Conservation (phyloP, 495 filamentous ascomycete species). For the Aspergillus nanangensis region DNA sequence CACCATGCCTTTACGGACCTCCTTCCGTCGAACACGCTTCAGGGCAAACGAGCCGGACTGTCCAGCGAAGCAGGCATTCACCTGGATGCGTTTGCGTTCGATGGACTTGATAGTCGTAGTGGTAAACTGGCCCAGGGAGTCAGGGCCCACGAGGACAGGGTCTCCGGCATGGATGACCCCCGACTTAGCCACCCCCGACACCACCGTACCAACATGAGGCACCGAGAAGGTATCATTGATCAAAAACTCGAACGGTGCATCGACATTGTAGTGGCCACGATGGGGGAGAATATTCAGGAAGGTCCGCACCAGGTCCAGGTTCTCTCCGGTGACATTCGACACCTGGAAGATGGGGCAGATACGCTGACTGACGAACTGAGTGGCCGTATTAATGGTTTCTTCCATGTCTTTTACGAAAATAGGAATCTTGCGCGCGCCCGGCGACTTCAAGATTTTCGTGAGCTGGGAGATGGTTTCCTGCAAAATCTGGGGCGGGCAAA, state of each 20-base stretch:
- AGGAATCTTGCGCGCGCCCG: slow-evolving; percentile 93
- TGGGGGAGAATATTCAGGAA: slow-evolving; percentile 96
- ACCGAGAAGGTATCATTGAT: slow-evolving; percentile 99
- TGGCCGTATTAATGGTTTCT: slow-evolving; percentile 90
- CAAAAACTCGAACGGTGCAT: slow-evolving; percentile 89
- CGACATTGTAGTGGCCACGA: slow-evolving; percentile 85
- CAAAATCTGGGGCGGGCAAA: slow-evolving; percentile 93
- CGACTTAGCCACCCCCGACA: slow-evolving; percentile 85
- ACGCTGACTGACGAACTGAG: slow-evolving; percentile 90
- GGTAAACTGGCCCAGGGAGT: slow-evolving; percentile 86
- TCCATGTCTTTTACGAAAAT: slow-evolving; percentile 91
- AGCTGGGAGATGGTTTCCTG: slow-evolving; percentile 93
- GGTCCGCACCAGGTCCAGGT: slow-evolving; percentile 72
- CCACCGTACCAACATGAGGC: slow-evolving; percentile 93
- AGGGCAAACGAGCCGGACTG: slow-evolving; percentile 92
- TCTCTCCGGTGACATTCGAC: slow-evolving; percentile 92
- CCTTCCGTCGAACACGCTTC: slow-evolving; percentile 79
- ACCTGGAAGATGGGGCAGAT: slow-evolving; percentile 98
- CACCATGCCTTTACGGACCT: slow-evolving; percentile 98
- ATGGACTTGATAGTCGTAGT: slow-evolving; percentile 89
- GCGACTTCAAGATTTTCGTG: slow-evolving; percentile 85
- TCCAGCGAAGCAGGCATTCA: slow-evolving; percentile 84
- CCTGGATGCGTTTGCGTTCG: slow-evolving; percentile 89
- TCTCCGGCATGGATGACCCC: slow-evolving; percentile 87
- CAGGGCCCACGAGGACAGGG: slow-evolving; percentile 82